phyloP scores from a whole-genome alignment of 345 rosid species.

The Dipteronia sinensis region DNA sequence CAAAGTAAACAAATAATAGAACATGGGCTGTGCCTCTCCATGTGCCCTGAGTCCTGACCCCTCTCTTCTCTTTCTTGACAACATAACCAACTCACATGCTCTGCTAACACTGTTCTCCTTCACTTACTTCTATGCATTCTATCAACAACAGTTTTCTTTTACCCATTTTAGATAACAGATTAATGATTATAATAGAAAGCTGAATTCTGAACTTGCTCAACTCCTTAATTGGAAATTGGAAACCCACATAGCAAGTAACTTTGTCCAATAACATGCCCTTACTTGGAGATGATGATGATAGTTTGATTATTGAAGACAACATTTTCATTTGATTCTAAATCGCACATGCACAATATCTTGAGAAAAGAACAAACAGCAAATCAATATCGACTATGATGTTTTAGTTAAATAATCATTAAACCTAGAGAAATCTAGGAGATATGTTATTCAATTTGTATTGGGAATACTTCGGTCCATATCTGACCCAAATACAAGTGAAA shows the following conservation, averaged over 20 bases:
- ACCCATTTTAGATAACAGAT: neutral
- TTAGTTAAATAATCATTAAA: no score
- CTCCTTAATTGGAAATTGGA: neutral
- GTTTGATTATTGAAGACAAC: neutral
- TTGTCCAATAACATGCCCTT: neutral
- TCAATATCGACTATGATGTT: no score
- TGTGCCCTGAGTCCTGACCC: conserved; percentile 12
- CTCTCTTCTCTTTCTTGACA: conserved; percentile 1
- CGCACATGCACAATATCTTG: neutral
- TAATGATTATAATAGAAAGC: conserved; percentile 8
- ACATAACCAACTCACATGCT: conserved; percentile 20
- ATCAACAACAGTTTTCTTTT: neutral
- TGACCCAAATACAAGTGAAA: no score
- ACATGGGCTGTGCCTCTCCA: conserved; percentile 15
- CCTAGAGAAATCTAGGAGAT: neutral
- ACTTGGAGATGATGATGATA: neutral
- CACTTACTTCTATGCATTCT: neutral
- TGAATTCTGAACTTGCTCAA: neutral
- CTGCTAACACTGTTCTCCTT: neutral
- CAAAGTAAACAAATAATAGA: conserved; percentile 6
- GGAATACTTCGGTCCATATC: no score
- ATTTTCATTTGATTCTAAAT: no score
- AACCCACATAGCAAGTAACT: neutral
- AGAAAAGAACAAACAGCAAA: neutral
- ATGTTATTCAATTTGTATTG: no score